These are phyloP conservation scores for Penicillium roqueforti DNA, from an alignment of 495 filamentous ascomycete species.

Conservation along the genomic window DNA sequence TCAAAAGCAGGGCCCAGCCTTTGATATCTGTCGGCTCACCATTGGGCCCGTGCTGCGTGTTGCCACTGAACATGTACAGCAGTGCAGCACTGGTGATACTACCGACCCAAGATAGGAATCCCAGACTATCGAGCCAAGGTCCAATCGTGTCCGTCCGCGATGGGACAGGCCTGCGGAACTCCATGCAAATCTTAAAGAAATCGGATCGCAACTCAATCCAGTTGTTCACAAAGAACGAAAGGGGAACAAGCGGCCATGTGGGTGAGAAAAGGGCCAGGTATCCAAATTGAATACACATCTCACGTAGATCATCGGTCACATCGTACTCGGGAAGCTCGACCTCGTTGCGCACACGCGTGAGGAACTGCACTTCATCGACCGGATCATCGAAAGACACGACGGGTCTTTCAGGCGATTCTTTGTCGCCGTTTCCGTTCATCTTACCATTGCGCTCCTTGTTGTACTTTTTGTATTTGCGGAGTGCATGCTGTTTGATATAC, in stretches of 20 bases:
- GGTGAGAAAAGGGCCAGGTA: slow-evolving; percentile 93
- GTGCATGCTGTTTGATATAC: slow-evolving; percentile 68
- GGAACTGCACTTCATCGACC: slow-evolving; percentile 71
- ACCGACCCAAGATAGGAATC: slow-evolving; percentile 88
- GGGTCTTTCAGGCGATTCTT: slow-evolving; percentile 25
- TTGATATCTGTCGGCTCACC: slow-evolving; percentile 59
- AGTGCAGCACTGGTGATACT: slow-evolving; percentile 80
- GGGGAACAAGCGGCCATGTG: slow-evolving; percentile 82
- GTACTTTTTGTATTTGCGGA: slow-evolving; percentile 67
- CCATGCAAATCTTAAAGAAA: slow-evolving; percentile 88
- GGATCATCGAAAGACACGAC: slow-evolving; percentile 43
- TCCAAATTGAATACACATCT: slow-evolving; percentile 95
- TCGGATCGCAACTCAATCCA: slow-evolving; percentile 94
- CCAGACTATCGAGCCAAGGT: slow-evolving; percentile 84
- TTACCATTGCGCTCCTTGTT: slow-evolving; percentile 32
- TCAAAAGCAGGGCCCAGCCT: slow-evolving; percentile 77
- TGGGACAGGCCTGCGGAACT: slow-evolving; percentile 83
- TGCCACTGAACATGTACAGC: slow-evolving; percentile 76
- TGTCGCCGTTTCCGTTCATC: slow-evolving; percentile 22
- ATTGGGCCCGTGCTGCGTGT: slow-evolving; percentile 54
- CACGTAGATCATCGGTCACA: slow-evolving; percentile 80
- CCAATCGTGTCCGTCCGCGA: slow-evolving; percentile 89
- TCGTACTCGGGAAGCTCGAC: slow-evolving; percentile 84
- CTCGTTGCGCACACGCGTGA: slow-evolving; percentile 77
- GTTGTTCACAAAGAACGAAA: slow-evolving; percentile 92